These are phyloP conservation scores for Salvia miltiorrhiza DNA, from an alignment of 257 asterid species.

Conservation along the genomic window DNA sequence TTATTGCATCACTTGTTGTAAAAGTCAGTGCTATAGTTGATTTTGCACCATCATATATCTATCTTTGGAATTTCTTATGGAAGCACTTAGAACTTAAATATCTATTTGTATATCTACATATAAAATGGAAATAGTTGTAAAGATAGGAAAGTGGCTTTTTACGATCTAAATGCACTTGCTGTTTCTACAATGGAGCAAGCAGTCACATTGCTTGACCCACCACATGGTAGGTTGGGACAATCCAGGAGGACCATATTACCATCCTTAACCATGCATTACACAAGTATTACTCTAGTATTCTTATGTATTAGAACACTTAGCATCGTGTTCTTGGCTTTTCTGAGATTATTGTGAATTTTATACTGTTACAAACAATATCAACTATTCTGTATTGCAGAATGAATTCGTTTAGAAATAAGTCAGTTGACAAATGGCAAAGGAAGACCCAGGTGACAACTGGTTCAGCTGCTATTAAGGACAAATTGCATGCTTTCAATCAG, in stretches of 20 bases:
- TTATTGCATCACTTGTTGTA: no score
- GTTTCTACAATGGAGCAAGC: background rate
- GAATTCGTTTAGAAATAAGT: conserved; percentile 73
- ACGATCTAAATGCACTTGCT: background rate
- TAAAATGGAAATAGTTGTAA: background rate
- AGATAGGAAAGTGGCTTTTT: background rate
- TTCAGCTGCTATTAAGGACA: conserved; percentile 90
- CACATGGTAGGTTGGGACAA: background rate
- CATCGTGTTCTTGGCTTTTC: background rate
- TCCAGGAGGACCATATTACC: background rate
- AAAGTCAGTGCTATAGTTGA: no score
- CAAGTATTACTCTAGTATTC: background rate
- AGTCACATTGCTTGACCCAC: background rate
- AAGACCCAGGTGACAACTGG: conserved; percentile 94
- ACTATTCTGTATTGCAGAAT: conserved; percentile 45
- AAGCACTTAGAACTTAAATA: background rate
- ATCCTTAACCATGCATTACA: background rate
- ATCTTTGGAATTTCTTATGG: background rate
- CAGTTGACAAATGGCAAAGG: conserved; percentile 96
- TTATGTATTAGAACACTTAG: background rate
- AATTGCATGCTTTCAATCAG: conserved; percentile 96
- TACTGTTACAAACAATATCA: conserved; percentile 5
- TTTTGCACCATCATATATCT: background rate
- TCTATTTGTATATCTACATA: background rate
- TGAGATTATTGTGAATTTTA: background rate